A percentile compares a stretch with the other conserved stretches of the same genome.
phyloP scores from a whole-genome alignment of 768 basidiomycete genomes.

The Mrakia blollopis region DNA sequence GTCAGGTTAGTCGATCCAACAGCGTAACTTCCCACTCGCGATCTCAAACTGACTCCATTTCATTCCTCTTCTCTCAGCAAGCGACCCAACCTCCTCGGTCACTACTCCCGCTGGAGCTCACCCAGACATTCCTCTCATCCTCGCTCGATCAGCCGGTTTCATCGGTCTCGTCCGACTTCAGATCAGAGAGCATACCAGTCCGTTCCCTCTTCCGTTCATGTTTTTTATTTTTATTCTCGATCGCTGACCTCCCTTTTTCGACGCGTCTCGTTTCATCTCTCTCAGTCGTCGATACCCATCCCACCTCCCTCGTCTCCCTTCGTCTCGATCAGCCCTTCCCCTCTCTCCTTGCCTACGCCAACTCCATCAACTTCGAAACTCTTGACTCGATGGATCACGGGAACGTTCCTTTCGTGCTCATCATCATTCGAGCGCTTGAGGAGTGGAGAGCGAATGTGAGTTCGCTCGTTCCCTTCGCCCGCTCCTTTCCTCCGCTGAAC shows the following conservation, averaged over 20 bases:
- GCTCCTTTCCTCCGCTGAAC: not conserved
- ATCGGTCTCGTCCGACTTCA: conserved; percentile 83
- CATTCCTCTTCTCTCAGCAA: not conserved
- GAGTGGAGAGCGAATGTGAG: conserved; percentile 74
- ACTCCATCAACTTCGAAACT: conserved; percentile 62
- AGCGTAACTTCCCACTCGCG: not conserved
- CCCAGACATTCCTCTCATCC: conserved; percentile 57
- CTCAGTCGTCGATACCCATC: conserved; percentile 81
- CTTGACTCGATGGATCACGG: conserved; percentile 86
- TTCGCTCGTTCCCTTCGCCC: not conserved
- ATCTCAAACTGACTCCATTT: not conserved
- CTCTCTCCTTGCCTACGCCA: conserved; percentile 65
- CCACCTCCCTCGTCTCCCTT: conserved; percentile 59
- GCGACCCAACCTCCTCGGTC: conserved; percentile 43
- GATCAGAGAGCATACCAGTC: conserved; percentile 79
- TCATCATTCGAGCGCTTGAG: conserved; percentile 75
- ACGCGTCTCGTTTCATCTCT: not conserved
- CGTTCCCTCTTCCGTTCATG: conserved; percentile 39
- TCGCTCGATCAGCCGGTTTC: conserved; percentile 81
- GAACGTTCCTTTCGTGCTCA: conserved; percentile 84
- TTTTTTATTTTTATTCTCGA: not conserved
- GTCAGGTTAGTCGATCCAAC: conserved; percentile 42
- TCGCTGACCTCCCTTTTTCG: not conserved
- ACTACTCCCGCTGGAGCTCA: conserved; percentile 48
- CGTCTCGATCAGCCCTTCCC: conserved; percentile 88